Evolutionary conservation across 352 stramenopile genomes (phyloP).

Genomic region (Globisporangium polare): DNA sequence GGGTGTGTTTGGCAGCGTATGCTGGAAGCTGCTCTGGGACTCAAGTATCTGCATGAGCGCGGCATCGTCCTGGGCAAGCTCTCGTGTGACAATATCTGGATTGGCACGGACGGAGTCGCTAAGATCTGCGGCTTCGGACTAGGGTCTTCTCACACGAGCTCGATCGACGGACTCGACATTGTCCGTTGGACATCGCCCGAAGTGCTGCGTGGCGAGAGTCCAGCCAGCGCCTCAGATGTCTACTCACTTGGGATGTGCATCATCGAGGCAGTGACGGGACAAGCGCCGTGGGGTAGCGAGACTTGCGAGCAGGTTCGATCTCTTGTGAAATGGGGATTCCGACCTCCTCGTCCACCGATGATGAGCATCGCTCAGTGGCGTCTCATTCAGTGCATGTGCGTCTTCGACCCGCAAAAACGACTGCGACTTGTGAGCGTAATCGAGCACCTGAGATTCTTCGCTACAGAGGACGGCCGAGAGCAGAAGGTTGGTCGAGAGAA

Average conservation of each 20-base stretch:
- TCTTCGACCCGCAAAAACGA: constrained; percentile 6
- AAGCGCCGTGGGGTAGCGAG: constrained; percentile 1
- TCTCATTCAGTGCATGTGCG: constrained; percentile 9
- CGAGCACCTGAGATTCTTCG: constrained; percentile 6
- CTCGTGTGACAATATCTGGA: constrained; percentile 5
- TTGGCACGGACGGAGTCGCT: background rate
- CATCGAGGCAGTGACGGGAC: constrained; percentile 5
- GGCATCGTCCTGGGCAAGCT: constrained; percentile 7
- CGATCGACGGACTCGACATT: background rate
- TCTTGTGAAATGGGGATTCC: constrained; percentile 11
- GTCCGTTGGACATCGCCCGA: constrained; percentile 3
- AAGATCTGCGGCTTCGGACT: constrained; percentile 9
- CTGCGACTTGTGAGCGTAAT: constrained; percentile 2
- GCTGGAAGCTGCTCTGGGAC: constrained; percentile 20
- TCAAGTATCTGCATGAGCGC: constrained; percentile 30
- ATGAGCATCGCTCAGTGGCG: constrained; percentile 7
- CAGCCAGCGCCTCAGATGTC: background rate
- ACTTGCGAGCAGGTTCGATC: background rate
- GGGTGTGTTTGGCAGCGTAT: constrained; percentile 3
- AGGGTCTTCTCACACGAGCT: background rate
- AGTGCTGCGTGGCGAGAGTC: constrained; percentile 1
- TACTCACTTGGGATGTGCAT: constrained; percentile 11
- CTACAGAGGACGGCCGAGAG: background rate
- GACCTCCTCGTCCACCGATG: background rate
- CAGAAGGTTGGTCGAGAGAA: background rate